Evolutionary conservation across 148 eudicot genomes (phyloP).

Genomic region (Vaccinium darrowii): DNA sequence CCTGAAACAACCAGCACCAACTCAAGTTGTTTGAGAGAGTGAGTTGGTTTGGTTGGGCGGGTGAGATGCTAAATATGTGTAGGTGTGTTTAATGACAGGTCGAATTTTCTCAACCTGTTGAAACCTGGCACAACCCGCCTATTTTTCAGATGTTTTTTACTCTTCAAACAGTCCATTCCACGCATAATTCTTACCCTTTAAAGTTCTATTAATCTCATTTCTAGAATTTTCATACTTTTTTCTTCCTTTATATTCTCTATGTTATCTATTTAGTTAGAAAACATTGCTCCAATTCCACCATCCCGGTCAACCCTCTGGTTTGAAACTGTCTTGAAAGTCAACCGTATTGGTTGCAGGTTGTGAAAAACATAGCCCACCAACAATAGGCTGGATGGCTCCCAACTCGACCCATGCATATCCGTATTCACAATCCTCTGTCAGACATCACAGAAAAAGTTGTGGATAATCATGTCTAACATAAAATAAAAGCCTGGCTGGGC

Average conservation of each 20-base stretch:
- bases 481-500: neutral
- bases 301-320: neutral
- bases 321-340: neutral
- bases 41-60: neutral
- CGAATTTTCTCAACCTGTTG: neutral
- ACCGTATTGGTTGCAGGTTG: neutral
- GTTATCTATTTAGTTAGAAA: neutral
- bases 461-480: too few species aligned
- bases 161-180: neutral
- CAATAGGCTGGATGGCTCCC: neutral
- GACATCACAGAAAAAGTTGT: neutral
- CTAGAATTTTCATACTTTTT: neutral
- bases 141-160: neutral
- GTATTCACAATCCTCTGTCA: neutral
- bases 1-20: too few species aligned
- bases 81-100: neutral
- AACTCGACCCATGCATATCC: neutral
- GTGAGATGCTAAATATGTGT: neutral
- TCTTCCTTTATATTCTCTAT: neutral
- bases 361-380: neutral
- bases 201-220: neutral
- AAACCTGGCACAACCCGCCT: neutral
- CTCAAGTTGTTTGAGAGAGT: neutral
- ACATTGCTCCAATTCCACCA: neutral
- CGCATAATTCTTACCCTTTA: neutral